Percentiles rank a stretch among this genome's conserved stretches.
Evolutionary conservation across 768 basidiomycete species (phyloP).

Genomic region (Boletus tomentosulus): DNA sequence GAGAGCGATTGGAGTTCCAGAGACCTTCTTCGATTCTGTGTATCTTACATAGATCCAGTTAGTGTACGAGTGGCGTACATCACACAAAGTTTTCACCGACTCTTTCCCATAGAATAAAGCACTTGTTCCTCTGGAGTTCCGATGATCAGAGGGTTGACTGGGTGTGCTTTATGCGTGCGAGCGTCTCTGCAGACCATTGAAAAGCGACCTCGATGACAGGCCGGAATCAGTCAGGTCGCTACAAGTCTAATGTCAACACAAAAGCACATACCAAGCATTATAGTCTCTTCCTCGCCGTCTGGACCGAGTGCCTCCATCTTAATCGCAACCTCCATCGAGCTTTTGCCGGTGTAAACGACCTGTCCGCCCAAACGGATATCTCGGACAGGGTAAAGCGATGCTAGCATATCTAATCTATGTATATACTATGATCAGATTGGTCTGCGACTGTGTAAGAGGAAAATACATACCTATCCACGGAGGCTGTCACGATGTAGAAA

Average conservation of each 20-base stretch:
- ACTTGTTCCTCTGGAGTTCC: conserved; percentile 58
- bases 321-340: conserved; percentile 83
- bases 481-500: conserved; percentile 81
- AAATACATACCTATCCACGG: conserved; percentile 59
- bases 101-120: conserved; percentile 63
- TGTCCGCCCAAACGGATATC: conserved; percentile 77
- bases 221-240: not conserved
- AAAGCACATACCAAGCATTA: conserved; percentile 50
- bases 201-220: conserved; percentile 64
- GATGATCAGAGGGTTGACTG: conserved; percentile 60
- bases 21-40: conserved; percentile 55
- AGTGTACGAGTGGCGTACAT: not conserved
- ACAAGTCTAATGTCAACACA: not conserved
- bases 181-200: conserved; percentile 84
- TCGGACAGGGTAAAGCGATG: conserved; percentile 51
- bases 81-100: conserved; percentile 33
- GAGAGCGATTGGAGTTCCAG: conserved; percentile 56
- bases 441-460: not conserved
- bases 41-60: conserved; percentile 36
- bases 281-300: conserved; percentile 52
- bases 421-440: not conserved
- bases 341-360: conserved; percentile 71
- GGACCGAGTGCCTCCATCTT: conserved; percentile 67
- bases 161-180: conserved; percentile 54
- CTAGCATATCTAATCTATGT: conserved; percentile 62